Base-by-base conservation (phyloP, 345 rosid genomes). In the Durio zibethinus region DNA sequence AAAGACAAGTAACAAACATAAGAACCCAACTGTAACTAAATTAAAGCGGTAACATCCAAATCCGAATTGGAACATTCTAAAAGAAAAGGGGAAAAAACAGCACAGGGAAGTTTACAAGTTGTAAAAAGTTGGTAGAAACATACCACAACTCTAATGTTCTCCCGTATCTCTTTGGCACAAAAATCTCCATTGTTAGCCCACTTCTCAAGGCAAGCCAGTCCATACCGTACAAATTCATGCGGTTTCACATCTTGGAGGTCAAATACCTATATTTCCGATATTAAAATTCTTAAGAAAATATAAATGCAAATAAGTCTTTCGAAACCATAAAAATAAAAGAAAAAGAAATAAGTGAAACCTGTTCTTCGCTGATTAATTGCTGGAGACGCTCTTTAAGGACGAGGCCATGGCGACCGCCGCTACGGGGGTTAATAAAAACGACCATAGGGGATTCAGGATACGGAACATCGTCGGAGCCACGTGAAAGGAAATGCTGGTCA, bases 361-460 rank as follows among this genome's bases (percentile, higher is more conserved):
- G 98, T 42, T 94, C 97, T 66, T 88, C 83, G 53, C 89, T 89
- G 83, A 97, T 91, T 6, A 97, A 86, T 67, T 91, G 83, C 80
- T 87, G 90, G 8, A 97, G 92, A 25, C 96, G 88, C 50, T 82
- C 86, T 77, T 88, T 91, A 35, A 97, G 92, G 45, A 87, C 82
- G 0, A 91, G 90, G 3, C 98, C 98, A 40, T 89, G 86, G 15
- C 98, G 89, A 38, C 98, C 98, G 25, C 98, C 99, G 78, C 99
- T 92, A 40, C 80, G 85, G 36, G 94, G 84, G 69, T 94, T 97
- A 72, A 97, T 86, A 40, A 97, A 94, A 20, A 97, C 95, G 7
- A 92, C 88, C 76, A 97, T 29, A 23, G 99, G 99, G 3, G 89
- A 83, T 33, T 92, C 95, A 10, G 97, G 95, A 1, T 85, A 78